Evolutionary conservation across 225 moss, liverwort and hornwort species (phyloP), one percentile per base, ranked within the genome.

Genomic region (Marchantia paleacea): DNA sequence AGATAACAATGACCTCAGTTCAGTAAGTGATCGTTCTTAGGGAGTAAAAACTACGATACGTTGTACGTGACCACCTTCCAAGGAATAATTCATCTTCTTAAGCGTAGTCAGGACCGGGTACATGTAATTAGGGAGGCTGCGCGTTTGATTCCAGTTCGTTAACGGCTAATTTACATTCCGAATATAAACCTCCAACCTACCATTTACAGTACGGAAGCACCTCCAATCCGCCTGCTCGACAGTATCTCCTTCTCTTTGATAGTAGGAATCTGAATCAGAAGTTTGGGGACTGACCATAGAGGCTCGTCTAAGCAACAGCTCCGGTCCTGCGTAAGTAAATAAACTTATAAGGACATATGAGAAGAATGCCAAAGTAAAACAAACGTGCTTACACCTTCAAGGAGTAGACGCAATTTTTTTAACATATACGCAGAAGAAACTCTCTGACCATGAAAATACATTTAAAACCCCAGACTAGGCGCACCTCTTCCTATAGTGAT

Each of bases 401-500:
- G 39, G 5, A 5, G 2, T 39, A 2, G 70, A 14, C 24, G 55
- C 63, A n/a, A n/a, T 52, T 13, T 8, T 20, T 28, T 51, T 39
- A n/a, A 26, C 48, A 78, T n/a, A 49, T 39, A 39, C 39, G 0
- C 9, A 48, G 12, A 70, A 69, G 12, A 16, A 8, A 70, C 18
- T 48, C 3, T 9, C 15, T 10, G 11, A 18, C 10, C 22, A 26
- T 2, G 51, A 58, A 51, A 72, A 51, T 52, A 50, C 39, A 39
- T 39, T 39, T 39, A 5, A 39, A 39, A 39, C 39, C 39, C 39
- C 39, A n/a, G n/a, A n/a, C n/a, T n/a, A n/a, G n/a, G n/a, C n/a
- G 39, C 70, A 93, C 93, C 93, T 86, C 81, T 91, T 81, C 91
- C 90, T 50, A 93, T 93, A 6, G 91, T 93, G 30, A 93, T 90